Evolutionary conservation across 306 rosid genomes (phyloP).

Genomic region (Cucumis melo): DNA sequence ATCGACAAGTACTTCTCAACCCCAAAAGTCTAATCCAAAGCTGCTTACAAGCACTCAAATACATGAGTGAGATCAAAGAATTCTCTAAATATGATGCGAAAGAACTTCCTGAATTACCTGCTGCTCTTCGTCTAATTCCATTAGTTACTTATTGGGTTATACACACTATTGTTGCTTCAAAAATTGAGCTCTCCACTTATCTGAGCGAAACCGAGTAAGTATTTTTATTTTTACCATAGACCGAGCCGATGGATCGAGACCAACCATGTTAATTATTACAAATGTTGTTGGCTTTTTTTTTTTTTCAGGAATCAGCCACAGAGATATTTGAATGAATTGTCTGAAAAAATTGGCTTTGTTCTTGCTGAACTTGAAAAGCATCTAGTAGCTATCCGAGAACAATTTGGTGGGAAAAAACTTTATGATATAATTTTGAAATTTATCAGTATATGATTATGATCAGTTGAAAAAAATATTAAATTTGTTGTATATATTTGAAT

Average conservation of each 20-base stretch:
- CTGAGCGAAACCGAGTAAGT: not conserved
- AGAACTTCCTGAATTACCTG: not conserved
- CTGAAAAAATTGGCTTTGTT: not conserved
- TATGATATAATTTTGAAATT: not conserved
- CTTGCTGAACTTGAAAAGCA: not conserved
- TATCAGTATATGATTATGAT: not conserved
- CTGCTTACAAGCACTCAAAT: not conserved
- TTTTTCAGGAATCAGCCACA: not conserved
- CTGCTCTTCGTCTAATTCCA: not conserved
- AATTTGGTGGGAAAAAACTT: not conserved
- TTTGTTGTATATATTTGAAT: not conserved
- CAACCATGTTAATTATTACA: not conserved
- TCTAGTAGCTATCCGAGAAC: not conserved
- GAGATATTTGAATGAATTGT: not conserved
- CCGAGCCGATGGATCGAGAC: not conserved
- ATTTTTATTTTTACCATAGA: too few relatives aligned
- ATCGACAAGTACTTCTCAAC: not conserved
- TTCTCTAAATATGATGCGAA: not conserved
- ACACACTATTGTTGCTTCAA: constrained; percentile 3
- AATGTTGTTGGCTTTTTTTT: not conserved
- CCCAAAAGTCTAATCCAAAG: not conserved
- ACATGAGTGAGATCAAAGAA: not conserved
- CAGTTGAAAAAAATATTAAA: not conserved
- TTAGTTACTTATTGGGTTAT: not conserved
- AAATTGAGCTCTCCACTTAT: not conserved